Percentiles rank a stretch among this genome's conserved stretches.
Conservation (phyloP, 257 asterid species). For the Solanum lycopersicoides region DNA sequence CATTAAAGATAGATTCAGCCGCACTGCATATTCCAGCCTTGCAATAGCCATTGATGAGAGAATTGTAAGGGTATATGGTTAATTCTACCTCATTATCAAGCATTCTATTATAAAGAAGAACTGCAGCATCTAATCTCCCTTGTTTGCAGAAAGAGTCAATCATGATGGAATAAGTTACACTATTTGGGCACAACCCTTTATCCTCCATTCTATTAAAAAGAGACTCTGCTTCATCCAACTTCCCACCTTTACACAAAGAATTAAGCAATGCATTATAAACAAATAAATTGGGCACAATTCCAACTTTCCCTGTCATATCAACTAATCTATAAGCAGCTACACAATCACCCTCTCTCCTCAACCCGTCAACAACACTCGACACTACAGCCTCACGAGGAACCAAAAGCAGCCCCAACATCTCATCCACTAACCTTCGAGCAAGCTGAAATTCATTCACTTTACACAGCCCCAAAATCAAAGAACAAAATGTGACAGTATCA, state of each 20-base stretch:
- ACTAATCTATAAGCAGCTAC: constrained; percentile 48
- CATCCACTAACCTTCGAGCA: constrained; percentile 51
- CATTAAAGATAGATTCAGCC: constrained; percentile 41
- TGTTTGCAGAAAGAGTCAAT: constrained; percentile 53
- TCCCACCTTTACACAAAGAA: constrained; percentile 56
- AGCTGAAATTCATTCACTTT: constrained; percentile 33
- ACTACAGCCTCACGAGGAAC: constrained; percentile 70
- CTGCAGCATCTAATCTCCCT: constrained; percentile 52
- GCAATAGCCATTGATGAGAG: constrained; percentile 68
- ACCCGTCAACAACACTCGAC: constrained; percentile 73
- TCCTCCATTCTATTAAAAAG: constrained; percentile 53
- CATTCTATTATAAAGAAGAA: constrained; percentile 42
- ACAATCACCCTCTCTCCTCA: constrained; percentile 52
- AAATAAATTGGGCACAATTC: constrained; percentile 54
- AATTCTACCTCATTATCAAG: constrained; percentile 31
- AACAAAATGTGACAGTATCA: constrained; percentile 70
- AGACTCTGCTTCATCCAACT: constrained; percentile 37
- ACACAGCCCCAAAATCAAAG: constrained; percentile 57
- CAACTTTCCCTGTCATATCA: constrained; percentile 36
- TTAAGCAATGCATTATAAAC: constrained; percentile 68
- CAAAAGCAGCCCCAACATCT: constrained; percentile 61
- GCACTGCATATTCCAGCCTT: constrained; percentile 41
- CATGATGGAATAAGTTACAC: constrained; percentile 51
- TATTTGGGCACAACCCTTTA: constrained; percentile 47
- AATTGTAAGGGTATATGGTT: constrained; percentile 58